These are phyloP conservation scores for Pichia californica DNA, from an alignment of 805 yeast species.

Conservation along the genomic window DNA sequence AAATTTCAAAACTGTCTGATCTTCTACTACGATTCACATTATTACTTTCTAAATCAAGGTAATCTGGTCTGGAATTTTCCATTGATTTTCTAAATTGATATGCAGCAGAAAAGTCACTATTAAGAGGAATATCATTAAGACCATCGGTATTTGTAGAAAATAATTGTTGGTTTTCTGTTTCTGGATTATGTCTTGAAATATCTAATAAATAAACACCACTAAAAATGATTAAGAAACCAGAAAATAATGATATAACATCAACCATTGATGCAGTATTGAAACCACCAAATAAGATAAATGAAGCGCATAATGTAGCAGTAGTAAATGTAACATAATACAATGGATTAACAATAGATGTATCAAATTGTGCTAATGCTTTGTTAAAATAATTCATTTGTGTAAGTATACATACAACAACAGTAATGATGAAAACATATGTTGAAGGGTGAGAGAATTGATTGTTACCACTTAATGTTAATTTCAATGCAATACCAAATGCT, in stretches of 20 bases:
- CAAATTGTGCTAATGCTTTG: conserved; percentile 89
- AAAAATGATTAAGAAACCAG: conserved; percentile 83
- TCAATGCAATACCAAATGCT: conserved; percentile 88
- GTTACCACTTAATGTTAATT: conserved; percentile 75
- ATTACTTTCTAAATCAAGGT: conserved; percentile 21
- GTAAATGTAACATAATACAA: conserved; percentile 88
- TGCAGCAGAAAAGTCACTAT: conserved; percentile 70
- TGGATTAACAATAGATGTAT: conserved; percentile 88
- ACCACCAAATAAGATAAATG: conserved; percentile 79
- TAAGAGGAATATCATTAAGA: conserved; percentile 62
- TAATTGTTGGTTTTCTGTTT: conserved; percentile 34
- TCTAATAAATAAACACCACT: conserved; percentile 81
- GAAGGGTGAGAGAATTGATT: conserved; percentile 83
- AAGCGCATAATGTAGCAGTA: conserved; percentile 78
- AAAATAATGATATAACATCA: conserved; percentile 71
- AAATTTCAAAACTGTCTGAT: conserved; percentile 50
- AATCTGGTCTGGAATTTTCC: conserved; percentile 38
- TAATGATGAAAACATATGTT: conserved; percentile 72
- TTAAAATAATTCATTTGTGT: conserved; percentile 93
- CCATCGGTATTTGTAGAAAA: conserved; percentile 45
- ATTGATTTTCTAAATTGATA: conserved; percentile 71
- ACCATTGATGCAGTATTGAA: conserved; percentile 79
- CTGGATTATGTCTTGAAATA: conserved; percentile 61
- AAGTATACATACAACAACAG: conserved; percentile 73
- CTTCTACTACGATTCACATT: conserved; percentile 43